Evolutionary conservation across 371 early-diverging fungal species (phyloP).

Genomic region (Apophysomyces sp.): DNA sequence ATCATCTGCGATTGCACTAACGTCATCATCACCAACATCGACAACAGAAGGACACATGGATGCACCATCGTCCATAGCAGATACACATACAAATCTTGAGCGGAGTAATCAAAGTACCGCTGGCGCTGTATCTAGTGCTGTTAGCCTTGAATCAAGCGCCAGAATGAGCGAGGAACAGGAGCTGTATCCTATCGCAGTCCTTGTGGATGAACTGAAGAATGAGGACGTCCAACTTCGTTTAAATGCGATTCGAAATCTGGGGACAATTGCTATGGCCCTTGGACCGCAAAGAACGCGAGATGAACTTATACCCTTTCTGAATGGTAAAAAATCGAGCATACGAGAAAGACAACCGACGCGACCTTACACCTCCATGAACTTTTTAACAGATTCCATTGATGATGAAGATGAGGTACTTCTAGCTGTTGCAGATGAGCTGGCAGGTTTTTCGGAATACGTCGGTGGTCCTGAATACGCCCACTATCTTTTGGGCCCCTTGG

Average conservation of each 20-base stretch:
- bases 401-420: conserved; percentile 96
- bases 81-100: neutral
- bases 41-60: neutral
- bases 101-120: neutral
- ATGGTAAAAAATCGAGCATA: conserved; percentile 60
- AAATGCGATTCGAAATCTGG: conserved; percentile 90
- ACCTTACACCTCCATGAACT: neutral
- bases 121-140: neutral
- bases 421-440: conserved; percentile 93
- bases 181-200: conserved; percentile 88
- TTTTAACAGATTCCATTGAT: conserved; percentile 88
- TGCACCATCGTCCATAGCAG: neutral
- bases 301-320: conserved; percentile 95
- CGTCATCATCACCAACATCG: neutral
- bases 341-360: neutral
- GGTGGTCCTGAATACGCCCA: conserved; percentile 89
- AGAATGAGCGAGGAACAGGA: conserved; percentile 42
- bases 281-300: conserved; percentile 95
- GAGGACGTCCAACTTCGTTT: conserved; percentile 93
- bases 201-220: conserved; percentile 97
- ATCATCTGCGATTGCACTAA: neutral
- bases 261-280: conserved; percentile 94
- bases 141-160: neutral
- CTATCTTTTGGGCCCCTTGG: conserved; percentile 86
- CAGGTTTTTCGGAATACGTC: conserved; percentile 86